Base-by-base conservation (phyloP, 129 eudicot species). In the Flaveria ramosissima region DNA sequence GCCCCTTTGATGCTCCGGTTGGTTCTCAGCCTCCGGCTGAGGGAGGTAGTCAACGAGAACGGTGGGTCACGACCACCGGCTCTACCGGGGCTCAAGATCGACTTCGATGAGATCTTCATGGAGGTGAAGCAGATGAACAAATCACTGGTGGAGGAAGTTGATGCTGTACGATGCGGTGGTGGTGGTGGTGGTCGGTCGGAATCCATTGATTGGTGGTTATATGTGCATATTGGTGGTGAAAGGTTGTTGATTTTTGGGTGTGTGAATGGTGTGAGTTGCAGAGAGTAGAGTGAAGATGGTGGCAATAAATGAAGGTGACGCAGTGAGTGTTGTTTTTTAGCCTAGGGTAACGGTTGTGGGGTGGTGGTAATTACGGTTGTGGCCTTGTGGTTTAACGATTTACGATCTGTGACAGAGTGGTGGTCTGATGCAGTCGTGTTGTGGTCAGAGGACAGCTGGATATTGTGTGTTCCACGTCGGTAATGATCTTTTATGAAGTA, bases 101-200 rank as follows among this genome's bases (percentile, higher is more conserved):
- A 88, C 76, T 85, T 85, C 24, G 92, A 83, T 6, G 88, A 75
- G 82, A 83, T 75, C 21, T 84, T 89, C 88, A 87, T 88, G 72
- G 96, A 78, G 56, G 84, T 83, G 88, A 94, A 94, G 87, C 97
- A 91, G 51, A 89, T 87, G 87, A 94, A 89, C 68, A 94, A 89
- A 87, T 93, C 96, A 50, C 81, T 80, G 12, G 82, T 83, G 27
- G 85, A 27, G 3, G 61, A 67, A 9, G 83, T 43, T n/a, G 81
- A 73, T 7, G 68, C 7, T 24, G 83, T 51, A 12, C 79, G 83
- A 3, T 64, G 79, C 41, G 71, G 79, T 41, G 78, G 74, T 10
- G 78, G 74, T 9, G 78, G 77, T 63, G 42, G 78, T 52, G 42
- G 83, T 42, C 63, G 83, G 80, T 74, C 79, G 80, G 84, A 67